Conservation (phyloP, 257 asterid species). For the Nicotiana benthamiana region DNA sequence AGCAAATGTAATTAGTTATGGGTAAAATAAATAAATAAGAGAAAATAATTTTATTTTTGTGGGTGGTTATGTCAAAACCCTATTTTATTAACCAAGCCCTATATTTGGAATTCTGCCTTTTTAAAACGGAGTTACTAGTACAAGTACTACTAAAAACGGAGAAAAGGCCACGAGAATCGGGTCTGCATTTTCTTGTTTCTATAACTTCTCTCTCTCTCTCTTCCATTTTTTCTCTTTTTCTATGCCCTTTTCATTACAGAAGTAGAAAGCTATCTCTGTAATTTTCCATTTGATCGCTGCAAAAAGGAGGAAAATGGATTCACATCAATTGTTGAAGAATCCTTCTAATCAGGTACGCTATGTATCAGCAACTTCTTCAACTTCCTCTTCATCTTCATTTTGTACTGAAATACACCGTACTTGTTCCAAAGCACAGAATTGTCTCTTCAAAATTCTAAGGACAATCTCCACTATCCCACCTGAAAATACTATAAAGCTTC, state of each 20-base stretch:
- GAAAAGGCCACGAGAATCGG: neutral
- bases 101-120: too few species aligned
- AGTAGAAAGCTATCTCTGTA: neutral
- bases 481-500: neutral
- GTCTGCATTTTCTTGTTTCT: neutral
- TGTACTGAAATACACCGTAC: neutral
- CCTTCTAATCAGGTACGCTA: neutral
- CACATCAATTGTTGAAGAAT: neutral
- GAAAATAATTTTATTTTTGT: too few species aligned
- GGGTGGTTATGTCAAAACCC: too few species aligned
- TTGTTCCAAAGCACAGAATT: conserved; percentile 12
- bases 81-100: too few species aligned
- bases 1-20: too few species aligned
- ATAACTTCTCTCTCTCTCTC: neutral
- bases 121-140: too few species aligned
- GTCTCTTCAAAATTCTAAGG: conserved; percentile 14
- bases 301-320: neutral
- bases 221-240: neutral
- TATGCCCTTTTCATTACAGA: neutral
- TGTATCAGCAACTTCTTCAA: neutral
- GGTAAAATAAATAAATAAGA: too few species aligned
- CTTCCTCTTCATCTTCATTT: neutral
- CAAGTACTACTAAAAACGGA: neutral
- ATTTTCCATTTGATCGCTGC: neutral
- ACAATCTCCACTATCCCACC: conserved; percentile 13